phyloP scores from a whole-genome alignment of 1,284 basidiomycete genomes.

The Tetrapyrgos nigripes region DNA sequence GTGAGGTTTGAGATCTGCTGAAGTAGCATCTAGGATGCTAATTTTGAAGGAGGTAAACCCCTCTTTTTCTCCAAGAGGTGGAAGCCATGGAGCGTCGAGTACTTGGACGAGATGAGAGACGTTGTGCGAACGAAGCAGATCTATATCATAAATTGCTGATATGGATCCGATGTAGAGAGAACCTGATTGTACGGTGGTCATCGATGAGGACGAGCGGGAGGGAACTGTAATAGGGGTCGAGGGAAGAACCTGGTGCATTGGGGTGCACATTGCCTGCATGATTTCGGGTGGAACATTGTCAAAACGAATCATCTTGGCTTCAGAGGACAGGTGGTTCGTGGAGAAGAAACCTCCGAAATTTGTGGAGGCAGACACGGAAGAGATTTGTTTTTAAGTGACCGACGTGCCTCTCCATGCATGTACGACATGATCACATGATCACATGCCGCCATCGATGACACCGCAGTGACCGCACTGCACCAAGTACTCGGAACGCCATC shows the following conservation, averaged over 20 bases:
- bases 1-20: conserved; percentile 59
- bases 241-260: conserved; percentile 71
- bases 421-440: not conserved
- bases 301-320: conserved; percentile 68
- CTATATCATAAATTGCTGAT: conserved; percentile 55
- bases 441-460: not conserved
- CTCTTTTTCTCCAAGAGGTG: conserved; percentile 56
- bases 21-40: conserved; percentile 62
- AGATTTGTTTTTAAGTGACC: not conserved
- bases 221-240: conserved; percentile 21
- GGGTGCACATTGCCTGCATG: conserved; percentile 81
- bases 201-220: conserved; percentile 23
- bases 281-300: conserved; percentile 72
- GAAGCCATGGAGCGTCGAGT: conserved; percentile 73
- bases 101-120: conserved; percentile 74
- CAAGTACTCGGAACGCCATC: not conserved
- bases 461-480: not conserved
- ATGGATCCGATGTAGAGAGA: conserved; percentile 62
- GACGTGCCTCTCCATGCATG: not conserved
- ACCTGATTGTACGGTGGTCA: conserved; percentile 30
- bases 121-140: conserved; percentile 51
- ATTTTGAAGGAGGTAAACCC: conserved; percentile 68
- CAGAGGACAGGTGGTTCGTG: not conserved
- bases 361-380: not conserved
- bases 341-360: not conserved